Evolutionary conservation across 768 basidiomycete genomes (phyloP), one percentile per base, ranked within the genome.

Genomic region (Suillus paluster): DNA sequence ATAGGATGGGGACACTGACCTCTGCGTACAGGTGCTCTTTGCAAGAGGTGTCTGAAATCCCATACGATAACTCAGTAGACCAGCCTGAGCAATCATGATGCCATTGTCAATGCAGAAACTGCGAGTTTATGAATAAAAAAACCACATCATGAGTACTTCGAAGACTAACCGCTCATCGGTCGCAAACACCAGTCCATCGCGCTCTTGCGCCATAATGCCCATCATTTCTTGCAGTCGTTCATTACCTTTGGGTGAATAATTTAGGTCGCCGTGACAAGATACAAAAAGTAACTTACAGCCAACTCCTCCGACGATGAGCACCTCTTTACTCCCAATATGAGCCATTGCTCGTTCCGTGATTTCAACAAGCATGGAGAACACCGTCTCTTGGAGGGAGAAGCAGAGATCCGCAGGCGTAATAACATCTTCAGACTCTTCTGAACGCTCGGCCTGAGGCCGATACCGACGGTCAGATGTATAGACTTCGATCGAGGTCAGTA

Each of bases 41-140:
- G 83, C 73, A 33, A 99, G 71, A 2, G 90, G 83, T 0, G 95
- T 98, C 52, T 78, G 76, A 63, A 87, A 83, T 27, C 97, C 97
- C 95, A 96, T 98, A 3, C 97, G 84, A 73, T 87, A 95, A 64
- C 89, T 87, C 41, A 99, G 81, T 33, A 99, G 83, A 6, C 97
- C 97, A 7, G 97, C 97, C 71, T 99, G 97, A 3, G 97, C 97
- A 59, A 99, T 99, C 97, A 99, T 99, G 67, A 99, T 97, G 1
- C 97, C 97, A 67, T 99, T 99, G 74, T 99, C 97, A 63, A 99
- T 99, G 76, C 97, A 99, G 76, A 97, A 99, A 58, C 96, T 97
- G 68, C n/a, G n/a, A 23, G 6, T 10, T 21, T 44, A 49, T 46
- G 21, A 21, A 10, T 58, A 54, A 60, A 57, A 53, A 53, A 33